Base-by-base conservation (phyloP, 164 flowering plant species). In the Dillenia suffruticosa region DNA sequence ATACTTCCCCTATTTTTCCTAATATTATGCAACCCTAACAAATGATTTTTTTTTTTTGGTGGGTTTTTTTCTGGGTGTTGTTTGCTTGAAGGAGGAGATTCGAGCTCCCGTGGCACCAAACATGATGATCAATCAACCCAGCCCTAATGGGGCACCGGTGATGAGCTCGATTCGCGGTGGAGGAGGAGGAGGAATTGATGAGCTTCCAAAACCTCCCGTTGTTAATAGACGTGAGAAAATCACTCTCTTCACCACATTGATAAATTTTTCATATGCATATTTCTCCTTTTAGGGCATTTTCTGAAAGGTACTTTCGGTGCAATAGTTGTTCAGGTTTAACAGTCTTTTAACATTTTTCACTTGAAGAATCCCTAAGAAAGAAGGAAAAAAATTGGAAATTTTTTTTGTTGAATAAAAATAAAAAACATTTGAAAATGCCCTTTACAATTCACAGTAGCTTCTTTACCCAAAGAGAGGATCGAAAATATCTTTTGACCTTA, bases 171-270 rank as follows among this genome's bases (percentile, higher is more conserved):
- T 72, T 45, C 83, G 79, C 7, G 40, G 40, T 4, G 40, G 40
- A 32, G 40, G 7, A 32, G 40, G 40, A 47, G 87, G 82, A 68
- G 75, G 75, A 54, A 49, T 59, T 49, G 82, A 84, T 54, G 88
- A 84, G 71, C 76, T 78, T 46, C 90, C 92, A 9, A 78, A 76
- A 56, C 81, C 88, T 8, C 84, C 90, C 0, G 72, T 62, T 3
- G 81, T 78, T 24, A 87, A 87, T 74, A 75, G 87, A 79, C 93
- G 96, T 90, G 68, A 82, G 90, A 64, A 32, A 32, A 0, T 32
- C 40, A 32, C 40, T 32, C 46, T 44, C 61, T 58, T 58, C 46
- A 32, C 15, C 13, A 58, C 51, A 32, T 32, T 32, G 7, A 32
- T 32, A 32, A 32, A 32, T 32, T 32, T 32, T 32, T 32, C 40